Evolutionary conservation across 148 eudicot genomes (phyloP).

Genomic region (Suaeda aralocaspica): DNA sequence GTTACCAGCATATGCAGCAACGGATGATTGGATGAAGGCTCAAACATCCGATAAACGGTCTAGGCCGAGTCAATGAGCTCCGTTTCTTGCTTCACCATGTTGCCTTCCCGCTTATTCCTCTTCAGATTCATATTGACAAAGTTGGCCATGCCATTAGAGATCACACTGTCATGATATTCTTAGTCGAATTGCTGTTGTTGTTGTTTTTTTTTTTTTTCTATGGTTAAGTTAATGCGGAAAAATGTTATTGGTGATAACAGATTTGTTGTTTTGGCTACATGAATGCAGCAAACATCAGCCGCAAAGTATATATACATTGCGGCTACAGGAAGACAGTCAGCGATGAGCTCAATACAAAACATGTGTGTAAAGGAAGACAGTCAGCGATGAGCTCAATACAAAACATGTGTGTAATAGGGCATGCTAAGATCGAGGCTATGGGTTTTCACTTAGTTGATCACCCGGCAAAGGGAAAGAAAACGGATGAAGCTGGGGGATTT

Average conservation of each 20-base stretch:
- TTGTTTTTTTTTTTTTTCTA: too few species aligned
- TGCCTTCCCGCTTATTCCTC: constrained; percentile 89
- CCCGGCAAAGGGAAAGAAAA: constrained; percentile 46
- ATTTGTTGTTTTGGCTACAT: background rate
- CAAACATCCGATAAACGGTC: constrained; percentile 79
- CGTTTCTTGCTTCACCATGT: constrained; percentile 71
- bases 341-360: constrained; percentile 62
- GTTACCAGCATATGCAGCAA: constrained; percentile 81
- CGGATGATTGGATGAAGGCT: constrained; percentile 99
- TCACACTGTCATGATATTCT: too few species aligned
- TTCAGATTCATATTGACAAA: constrained; percentile 67
- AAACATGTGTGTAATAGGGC: constrained; percentile 86
- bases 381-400: constrained; percentile 54
- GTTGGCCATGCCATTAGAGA: constrained; percentile 56
- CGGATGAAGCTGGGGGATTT: constrained; percentile 74
- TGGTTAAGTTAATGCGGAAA: too few species aligned
- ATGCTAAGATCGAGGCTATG: constrained; percentile 68
- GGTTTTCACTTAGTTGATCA: constrained; percentile 73
- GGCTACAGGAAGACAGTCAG: constrained; percentile 79
- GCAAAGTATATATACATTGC: constrained; percentile 95
- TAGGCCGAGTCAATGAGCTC: constrained; percentile 74
- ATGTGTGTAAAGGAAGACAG: constrained; percentile 88
- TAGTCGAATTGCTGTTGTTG: too few species aligned
- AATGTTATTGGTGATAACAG: background rate
- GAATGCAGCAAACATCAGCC: constrained; percentile 86